Evolutionary conservation across 1,284 basidiomycete genomes (phyloP), one percentile per base, ranked within the genome.

Genomic region (Bjerkandera adusta): DNA sequence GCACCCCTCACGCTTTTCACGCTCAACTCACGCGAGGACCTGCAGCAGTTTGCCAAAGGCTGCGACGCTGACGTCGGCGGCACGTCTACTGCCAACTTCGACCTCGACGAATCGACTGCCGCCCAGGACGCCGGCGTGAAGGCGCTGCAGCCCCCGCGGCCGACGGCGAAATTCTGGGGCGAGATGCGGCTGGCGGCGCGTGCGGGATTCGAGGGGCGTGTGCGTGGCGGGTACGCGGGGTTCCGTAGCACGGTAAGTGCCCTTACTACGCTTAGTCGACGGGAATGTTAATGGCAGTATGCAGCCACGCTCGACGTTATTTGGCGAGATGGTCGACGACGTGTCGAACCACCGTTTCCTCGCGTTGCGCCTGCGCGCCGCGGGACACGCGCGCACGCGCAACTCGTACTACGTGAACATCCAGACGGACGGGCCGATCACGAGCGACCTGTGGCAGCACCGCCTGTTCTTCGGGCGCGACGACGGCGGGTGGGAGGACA

Each of bases 391-490:
- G 13, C 72, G 76, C 36, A 87, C 85, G 13, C 76, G 79, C 49
- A 81, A 81, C 55, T 87, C 88, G 5, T 92, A 91, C 67, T 92
- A 88, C 58, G 89, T 92, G 48, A 96, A 96, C 64, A 68, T 96
- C 25, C 92, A 95, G 64, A 94, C 92, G 2, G 79, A 85, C 41
- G 87, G 89, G 1, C 82, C 86, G 2, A 74, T 89, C 39, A 75
- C 79, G 34, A 83, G 81, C 18, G 92, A 94, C 64, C 70, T 96
- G 16, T 96, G 92, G 83, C 93, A 95, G 60, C 92, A 96, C 59
- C 76, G 89, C 29, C 70, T 96, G 29, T 90, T 82, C 66, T 89
- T 94, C 63, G 72, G 78, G 47, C 75, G 79, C 42, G 70, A 73
- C 18, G 83, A 89, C 45, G 84, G 83, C 13, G 71, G 73, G 8